A percentile compares a stretch with the other conserved stretches of the same genome.
Evolutionary conservation across 192 early-diverging fungal species (phyloP).

Genomic region (Backusella mclennaniae): DNA sequence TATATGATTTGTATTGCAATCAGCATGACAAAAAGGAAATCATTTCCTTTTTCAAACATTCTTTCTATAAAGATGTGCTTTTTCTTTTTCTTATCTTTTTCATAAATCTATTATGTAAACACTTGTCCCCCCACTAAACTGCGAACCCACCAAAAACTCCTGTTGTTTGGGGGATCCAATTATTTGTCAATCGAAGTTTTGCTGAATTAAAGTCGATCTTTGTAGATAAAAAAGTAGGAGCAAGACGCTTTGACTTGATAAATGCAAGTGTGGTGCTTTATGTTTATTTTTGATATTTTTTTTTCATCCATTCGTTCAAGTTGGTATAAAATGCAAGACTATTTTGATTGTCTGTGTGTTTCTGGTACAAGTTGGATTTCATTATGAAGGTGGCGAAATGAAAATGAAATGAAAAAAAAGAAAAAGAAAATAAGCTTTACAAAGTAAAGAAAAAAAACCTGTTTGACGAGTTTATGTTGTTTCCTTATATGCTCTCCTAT

Average conservation of each 20-base stretch:
- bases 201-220: background rate
- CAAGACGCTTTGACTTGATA: slow-evolving; percentile 9
- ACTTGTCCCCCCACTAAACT: background rate
- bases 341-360: background rate
- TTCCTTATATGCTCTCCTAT: background rate
- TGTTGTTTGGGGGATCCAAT: background rate
- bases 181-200: background rate
- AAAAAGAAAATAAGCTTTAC: background rate
- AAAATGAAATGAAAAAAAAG: background rate
- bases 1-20: background rate
- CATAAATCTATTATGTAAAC: background rate
- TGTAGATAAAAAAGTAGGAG: background rate
- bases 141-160: background rate
- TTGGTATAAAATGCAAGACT: background rate
- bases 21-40: background rate
- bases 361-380: background rate
- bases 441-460: background rate
- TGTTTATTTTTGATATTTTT: background rate
- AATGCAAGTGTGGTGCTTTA: background rate
- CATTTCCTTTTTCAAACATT: background rate
- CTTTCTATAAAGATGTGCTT: background rate
- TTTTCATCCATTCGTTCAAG: background rate
- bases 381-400: background rate
- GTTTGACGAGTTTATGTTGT: background rate
- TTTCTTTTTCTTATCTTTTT: background rate